Base-by-base conservation (phyloP, 805 yeast species). In the Hanseniaspora occidentalis region DNA sequence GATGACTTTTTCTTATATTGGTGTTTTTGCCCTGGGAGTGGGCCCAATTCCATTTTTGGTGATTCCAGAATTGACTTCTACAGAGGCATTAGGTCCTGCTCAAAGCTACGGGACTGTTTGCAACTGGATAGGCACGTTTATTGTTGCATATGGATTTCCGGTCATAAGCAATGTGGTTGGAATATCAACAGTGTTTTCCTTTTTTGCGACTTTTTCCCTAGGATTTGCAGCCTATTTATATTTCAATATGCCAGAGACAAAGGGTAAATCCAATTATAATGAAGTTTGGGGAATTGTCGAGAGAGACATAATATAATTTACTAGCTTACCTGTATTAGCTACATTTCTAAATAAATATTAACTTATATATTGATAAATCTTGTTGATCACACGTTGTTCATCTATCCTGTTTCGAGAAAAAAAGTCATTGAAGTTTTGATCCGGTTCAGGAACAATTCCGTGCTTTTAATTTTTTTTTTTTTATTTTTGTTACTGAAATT, bases 31-130 rank as follows among this genome's bases (percentile, higher is more conserved):
- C 0, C 64, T 82, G 25, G 98, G 98, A 0, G 58, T 86, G 45
- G 98, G 98, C 0, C 98, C 98, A 6, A 86, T 92, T 41, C 98
- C 98, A 33, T 89, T 92, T 62, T 62, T 89, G 48, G 61, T 88
- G 39, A 79, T 89, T 9, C 75, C 94, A 6, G 97, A 92, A 56
- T 77, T 89, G n/a, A 80, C 94, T 0, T 94, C 86, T 45, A 62
- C 71, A 2, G 75, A 77, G 44, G 89, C 89, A 2, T 77, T 77
- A 43, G 88, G 88, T 2, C 67, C 77, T 35, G 96, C 97, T 0
- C 98, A 92, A 61, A 79, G 95, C 55, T 80, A 84, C 67, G 97
- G 95, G 10, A 85, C 92, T 0, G 74, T 84, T 11, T 74, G 84
- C 64, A 92, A 89, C 57, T 89, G 96, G 96, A 50, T 84, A 9